Evolutionary conservation across 345 rosid species (phyloP), one percentile per base, ranked within the genome.

Genomic region (Citrus reticulata): DNA sequence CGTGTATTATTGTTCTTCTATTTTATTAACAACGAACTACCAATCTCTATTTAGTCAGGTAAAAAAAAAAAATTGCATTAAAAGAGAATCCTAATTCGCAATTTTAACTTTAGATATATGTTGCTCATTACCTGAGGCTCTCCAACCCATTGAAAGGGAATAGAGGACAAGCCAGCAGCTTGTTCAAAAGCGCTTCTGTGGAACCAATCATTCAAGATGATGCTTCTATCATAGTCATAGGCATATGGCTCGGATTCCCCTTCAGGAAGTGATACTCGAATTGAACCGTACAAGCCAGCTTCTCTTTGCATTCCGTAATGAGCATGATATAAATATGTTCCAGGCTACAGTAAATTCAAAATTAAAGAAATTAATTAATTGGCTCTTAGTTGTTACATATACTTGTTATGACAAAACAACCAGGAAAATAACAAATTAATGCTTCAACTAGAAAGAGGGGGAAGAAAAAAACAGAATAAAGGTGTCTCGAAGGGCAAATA

Each of bases 251-350:
- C 96, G 0, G 88, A 73, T 37, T 88, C 35, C 24, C 90, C 85
- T 0, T 81, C 81, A 0, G 88, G 89, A 49, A 83, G 82, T 1
- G 87, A 73, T 42, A 94, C 98, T 1, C 70, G 81, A 64, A 94
- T 93, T 24, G 90, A 85, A 20, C 98, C 98, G 14, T 86, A 81
- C n/a, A 91, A 58, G 57, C 97, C 95, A 20, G 92, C 80, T 78
- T 86, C 91, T 83, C 90, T 89, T 76, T 94, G 98, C 95, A 94
- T 90, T 29, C 93, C 90, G 29, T 94, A 93, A 79, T 90, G 95
- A 1, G 95, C 93, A 64, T 93, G 98, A 73, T 88, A 91, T 84
- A 93, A 60, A 66, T 90, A 94, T 17, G 96, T 90, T 35, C 91
- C 91, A 7, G 97, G 84, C 98, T 93, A 84, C 81, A 78, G 30